These are phyloP conservation scores for Cladochytrium tenue DNA, from an alignment of 371 early-diverging fungal species.

Conservation along the genomic window DNA sequence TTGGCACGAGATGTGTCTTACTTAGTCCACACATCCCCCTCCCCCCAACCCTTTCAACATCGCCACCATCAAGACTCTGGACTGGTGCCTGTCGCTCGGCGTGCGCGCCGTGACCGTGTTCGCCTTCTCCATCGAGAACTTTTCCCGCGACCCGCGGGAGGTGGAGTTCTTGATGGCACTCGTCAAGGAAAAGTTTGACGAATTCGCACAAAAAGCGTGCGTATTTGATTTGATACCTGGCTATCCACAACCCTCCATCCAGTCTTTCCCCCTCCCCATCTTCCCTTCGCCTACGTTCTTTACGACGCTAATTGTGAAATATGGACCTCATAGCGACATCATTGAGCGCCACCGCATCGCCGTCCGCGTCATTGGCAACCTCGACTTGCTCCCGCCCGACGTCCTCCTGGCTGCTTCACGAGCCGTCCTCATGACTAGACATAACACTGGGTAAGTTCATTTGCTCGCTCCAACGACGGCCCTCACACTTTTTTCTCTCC, in stretches of 20 bases:
- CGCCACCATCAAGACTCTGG: constrained; percentile 64
- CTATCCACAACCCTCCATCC: too few species aligned
- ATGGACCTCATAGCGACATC: constrained; percentile 72
- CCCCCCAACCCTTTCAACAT: not conserved
- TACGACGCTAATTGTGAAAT: not conserved
- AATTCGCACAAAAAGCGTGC: constrained; percentile 73
- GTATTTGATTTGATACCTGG: not conserved
- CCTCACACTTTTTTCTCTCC: too few species aligned
- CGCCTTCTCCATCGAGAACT: constrained; percentile 98
- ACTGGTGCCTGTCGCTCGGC: constrained; percentile 84
- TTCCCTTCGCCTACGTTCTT: too few species aligned
- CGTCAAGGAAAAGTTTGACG: constrained; percentile 73
- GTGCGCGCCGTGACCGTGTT: constrained; percentile 92
- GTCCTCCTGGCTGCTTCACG: constrained; percentile 63
- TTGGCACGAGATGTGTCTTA: too few species aligned
- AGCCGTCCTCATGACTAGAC: constrained; percentile 68
- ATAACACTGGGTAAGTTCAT: constrained; percentile 72
- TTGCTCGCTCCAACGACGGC: too few species aligned
- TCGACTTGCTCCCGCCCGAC: constrained; percentile 67
- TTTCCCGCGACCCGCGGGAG: constrained; percentile 90
- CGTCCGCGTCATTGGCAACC: constrained; percentile 82
- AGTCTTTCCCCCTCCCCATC: too few species aligned
- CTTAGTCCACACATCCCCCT: not conserved
- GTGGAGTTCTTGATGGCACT: constrained; percentile 88
- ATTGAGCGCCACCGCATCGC: constrained; percentile 72